A percentile compares a stretch with the other conserved stretches of the same genome.
Evolutionary conservation across 257 asterid genomes (phyloP).

Genomic region (Solanum appendiculatum): DNA sequence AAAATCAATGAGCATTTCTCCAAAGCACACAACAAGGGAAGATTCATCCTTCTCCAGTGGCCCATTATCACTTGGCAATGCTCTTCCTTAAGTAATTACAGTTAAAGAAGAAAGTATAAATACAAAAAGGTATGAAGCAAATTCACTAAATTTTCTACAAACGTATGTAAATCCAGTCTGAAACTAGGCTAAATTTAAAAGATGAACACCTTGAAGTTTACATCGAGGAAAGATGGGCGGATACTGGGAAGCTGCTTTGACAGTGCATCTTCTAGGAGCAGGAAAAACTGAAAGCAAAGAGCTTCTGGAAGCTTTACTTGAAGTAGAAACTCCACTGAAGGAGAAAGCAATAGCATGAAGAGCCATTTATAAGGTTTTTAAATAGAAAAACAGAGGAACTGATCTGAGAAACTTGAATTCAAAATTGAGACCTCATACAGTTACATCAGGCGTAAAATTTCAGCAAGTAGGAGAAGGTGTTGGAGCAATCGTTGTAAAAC

Average conservation of each 20-base stretch:
- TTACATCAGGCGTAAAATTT: not conserved
- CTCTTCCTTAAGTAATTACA: conserved; percentile 30
- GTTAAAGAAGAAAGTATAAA: not conserved
- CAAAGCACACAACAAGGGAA: conserved; percentile 85
- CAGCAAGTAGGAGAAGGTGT: not conserved
- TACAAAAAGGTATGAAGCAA: not conserved
- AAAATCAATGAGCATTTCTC: conserved; percentile 97
- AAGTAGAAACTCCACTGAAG: conserved; percentile 35
- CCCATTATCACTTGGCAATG: conserved; percentile 42
- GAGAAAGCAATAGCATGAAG: conserved; percentile 52
- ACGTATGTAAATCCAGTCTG: not conserved
- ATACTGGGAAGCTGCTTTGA: conserved; percentile 26
- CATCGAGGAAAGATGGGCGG: conserved; percentile 26
- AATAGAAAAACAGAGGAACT: not conserved
- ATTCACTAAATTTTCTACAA: not conserved
- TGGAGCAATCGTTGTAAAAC: not conserved
- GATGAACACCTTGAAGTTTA: conserved; percentile 38
- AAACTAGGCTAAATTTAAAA: not conserved
- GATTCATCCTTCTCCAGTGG: conserved; percentile 42
- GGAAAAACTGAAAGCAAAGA: conserved; percentile 14
- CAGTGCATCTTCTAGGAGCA: conserved; percentile 21
- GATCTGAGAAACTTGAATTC: not conserved
- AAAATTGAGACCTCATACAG: conserved; percentile 5
- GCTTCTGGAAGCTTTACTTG: conserved; percentile 24
- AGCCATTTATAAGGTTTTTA: not conserved